Evolutionary conservation across 2,329 filamentous ascomycete species (phyloP).

Genomic region (Fusarium sambucinum): DNA sequence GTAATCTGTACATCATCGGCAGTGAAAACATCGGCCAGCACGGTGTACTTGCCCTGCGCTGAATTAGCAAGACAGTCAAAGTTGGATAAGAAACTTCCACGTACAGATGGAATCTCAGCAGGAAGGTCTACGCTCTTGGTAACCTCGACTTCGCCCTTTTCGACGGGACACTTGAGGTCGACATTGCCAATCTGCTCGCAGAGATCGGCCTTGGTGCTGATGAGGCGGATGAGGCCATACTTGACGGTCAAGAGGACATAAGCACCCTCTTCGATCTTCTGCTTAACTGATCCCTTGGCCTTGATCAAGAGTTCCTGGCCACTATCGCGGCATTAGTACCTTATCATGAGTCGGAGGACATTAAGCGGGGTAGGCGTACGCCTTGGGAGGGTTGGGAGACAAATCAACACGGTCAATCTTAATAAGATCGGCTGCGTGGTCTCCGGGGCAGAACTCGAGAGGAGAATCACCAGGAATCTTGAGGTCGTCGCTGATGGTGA

Average conservation of each 20-base stretch:
- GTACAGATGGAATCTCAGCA: constrained; percentile 86
- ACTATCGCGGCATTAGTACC: constrained; percentile 62
- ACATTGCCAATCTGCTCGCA: constrained; percentile 92
- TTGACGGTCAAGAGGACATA: constrained; percentile 88
- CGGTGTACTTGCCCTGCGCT: constrained; percentile 85
- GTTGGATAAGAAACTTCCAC: constrained; percentile 53
- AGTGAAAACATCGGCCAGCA: constrained; percentile 86
- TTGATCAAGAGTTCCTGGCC: constrained; percentile 82
- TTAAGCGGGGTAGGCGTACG: constrained; percentile 69
- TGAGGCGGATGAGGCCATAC: constrained; percentile 90
- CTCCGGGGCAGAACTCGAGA: constrained; percentile 77
- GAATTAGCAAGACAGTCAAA: constrained; percentile 41
- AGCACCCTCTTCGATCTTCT: constrained; percentile 81
- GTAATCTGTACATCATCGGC: constrained; percentile 81
- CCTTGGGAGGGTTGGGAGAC: constrained; percentile 83
- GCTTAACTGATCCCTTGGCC: constrained; percentile 78
- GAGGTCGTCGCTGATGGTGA: constrained; percentile 63
- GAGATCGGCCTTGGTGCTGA: constrained; percentile 83
- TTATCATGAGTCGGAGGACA: constrained; percentile 3
- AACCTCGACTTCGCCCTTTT: constrained; percentile 80
- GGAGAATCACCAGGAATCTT: constrained; percentile 88
- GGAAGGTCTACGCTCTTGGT: constrained; percentile 88
- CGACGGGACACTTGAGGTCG: constrained; percentile 87
- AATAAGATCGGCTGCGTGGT: constrained; percentile 78
- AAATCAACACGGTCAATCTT: constrained; percentile 84